Evolutionary conservation across 2,329 filamentous ascomycete genomes (phyloP).

Genomic region (Phialocephala sp.): DNA sequence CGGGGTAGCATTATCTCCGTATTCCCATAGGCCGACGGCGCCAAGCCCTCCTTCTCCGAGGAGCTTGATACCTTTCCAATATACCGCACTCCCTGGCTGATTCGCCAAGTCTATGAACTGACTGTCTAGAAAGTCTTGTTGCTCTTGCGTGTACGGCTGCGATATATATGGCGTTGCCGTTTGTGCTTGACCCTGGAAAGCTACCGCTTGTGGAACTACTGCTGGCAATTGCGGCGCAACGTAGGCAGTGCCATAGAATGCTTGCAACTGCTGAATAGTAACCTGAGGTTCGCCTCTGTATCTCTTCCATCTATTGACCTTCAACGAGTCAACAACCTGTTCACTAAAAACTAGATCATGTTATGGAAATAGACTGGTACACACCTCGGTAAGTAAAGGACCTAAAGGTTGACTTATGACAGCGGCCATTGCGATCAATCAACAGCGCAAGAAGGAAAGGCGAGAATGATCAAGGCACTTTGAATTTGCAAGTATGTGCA

Average conservation of each 20-base stretch:
- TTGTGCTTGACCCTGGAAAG: neutral
- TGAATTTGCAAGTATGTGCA: too few relatives aligned
- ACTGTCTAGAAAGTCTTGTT: neutral
- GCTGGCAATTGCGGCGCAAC: neutral
- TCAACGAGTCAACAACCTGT: too few relatives aligned
- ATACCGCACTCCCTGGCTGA: neutral
- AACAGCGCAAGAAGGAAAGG: neutral
- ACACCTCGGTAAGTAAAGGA: neutral
- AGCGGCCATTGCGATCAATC: neutral
- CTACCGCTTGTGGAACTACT: neutral
- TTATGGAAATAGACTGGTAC: neutral
- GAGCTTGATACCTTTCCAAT: constrained; percentile 13
- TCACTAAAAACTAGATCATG: too few relatives aligned
- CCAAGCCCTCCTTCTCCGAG: neutral
- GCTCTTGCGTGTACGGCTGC: neutral
- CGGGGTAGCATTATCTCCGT: neutral
- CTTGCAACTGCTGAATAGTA: neutral
- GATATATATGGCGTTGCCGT: neutral
- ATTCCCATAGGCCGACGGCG: constrained; percentile 7
- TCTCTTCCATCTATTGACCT: neutral
- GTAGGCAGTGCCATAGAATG: neutral
- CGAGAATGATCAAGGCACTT: neutral
- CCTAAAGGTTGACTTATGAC: neutral
- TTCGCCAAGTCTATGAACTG: neutral
- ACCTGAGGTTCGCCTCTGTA: neutral